These are phyloP conservation scores for Pestalotiopsis sp. DNA, from an alignment of 2,329 filamentous ascomycete genomes.

Conservation along the genomic window DNA sequence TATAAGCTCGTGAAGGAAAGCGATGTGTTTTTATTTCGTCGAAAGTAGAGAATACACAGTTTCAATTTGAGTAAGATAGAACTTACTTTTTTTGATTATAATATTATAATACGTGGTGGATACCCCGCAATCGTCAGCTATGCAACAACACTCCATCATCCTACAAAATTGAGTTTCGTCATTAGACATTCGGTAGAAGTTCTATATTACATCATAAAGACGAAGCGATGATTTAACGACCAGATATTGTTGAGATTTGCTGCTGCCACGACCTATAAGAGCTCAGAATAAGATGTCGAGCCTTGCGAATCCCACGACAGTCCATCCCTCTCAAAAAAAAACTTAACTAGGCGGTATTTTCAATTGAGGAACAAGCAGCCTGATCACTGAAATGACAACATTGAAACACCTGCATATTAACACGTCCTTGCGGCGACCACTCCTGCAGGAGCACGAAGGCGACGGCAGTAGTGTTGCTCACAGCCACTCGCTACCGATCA, in stretches of 20 bases:
- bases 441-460: background rate
- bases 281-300: background rate
- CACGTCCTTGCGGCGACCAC: background rate
- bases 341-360: background rate
- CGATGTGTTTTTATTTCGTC: too few relatives aligned
- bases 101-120: background rate
- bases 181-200: background rate
- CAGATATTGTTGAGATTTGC: background rate
- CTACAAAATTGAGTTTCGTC: background rate
- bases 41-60: too few relatives aligned
- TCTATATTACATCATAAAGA: slow-evolving; percentile 3
- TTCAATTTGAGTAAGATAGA: background rate
- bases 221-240: slow-evolving; percentile 1
- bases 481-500: slow-evolving; percentile 20
- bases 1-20: too few relatives aligned
- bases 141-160: background rate
- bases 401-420: background rate
- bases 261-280: background rate
- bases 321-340: background rate
- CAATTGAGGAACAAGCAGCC: background rate
- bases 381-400: background rate
- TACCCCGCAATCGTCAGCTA: background rate
- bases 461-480: background rate
- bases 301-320: background rate
- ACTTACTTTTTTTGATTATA: background rate